These are phyloP conservation scores for Leptomonas pyrrhocoris DNA, from an alignment of 208 protist genomes.

Conservation along the genomic window DNA sequence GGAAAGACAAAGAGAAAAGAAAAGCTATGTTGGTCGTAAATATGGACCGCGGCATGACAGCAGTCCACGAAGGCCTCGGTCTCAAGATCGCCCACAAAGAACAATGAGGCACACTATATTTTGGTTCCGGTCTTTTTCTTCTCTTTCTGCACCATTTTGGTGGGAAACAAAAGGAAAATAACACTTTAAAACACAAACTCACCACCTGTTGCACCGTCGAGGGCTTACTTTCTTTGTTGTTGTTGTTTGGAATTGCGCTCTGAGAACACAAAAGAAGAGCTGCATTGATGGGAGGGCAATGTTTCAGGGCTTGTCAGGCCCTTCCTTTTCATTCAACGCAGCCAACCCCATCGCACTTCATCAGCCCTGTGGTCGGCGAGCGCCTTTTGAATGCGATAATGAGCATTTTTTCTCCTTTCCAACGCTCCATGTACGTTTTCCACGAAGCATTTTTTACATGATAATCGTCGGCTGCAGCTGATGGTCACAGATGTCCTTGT, in stretches of 20 bases:
- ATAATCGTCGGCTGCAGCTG: slow-evolving; percentile 90
- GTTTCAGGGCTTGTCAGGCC: background rate
- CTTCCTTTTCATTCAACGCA: background rate
- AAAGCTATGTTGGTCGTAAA: slow-evolving; percentile 11
- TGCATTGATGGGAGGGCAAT: background rate
- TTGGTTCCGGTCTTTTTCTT: background rate
- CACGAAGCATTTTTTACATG: slow-evolving; percentile 71
- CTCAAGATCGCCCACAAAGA: background rate
- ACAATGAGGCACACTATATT: no score
- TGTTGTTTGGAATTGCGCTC: background rate
- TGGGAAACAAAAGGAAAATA: background rate
- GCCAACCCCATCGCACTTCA: background rate
- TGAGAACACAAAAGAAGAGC: background rate
- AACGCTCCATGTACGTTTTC: background rate
- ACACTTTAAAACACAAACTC: background rate
- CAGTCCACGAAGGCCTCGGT: background rate
- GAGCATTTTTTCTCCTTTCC: background rate
- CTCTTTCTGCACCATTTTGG: background rate
- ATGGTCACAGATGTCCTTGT: slow-evolving; percentile 92
- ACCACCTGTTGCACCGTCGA: background rate
- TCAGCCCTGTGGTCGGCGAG: background rate
- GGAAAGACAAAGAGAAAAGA: background rate
- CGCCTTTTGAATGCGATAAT: background rate
- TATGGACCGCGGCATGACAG: background rate
- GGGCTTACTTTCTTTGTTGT: background rate